Evolutionary conservation across 257 asterid genomes (phyloP).

Genomic region (Solanum tarapatanum): DNA sequence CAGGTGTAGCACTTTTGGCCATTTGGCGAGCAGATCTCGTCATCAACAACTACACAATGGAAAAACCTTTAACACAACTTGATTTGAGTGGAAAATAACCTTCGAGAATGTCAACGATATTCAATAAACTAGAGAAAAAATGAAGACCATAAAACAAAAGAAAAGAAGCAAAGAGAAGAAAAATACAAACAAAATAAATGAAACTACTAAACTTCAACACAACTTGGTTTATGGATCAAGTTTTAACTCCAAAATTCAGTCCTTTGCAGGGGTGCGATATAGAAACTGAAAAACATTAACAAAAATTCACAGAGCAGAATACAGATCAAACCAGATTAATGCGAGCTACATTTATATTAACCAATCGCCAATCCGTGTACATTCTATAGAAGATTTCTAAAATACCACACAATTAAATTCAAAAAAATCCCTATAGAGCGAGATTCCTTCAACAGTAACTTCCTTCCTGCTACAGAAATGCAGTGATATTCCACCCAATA

Average conservation of each 20-base stretch:
- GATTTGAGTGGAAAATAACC: background rate
- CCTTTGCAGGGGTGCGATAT: background rate
- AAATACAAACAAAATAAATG: too few species aligned
- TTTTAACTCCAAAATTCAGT: background rate
- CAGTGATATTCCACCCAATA: too few species aligned
- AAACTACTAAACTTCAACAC: too few species aligned
- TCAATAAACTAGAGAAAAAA: background rate
- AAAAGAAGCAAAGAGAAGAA: too few species aligned
- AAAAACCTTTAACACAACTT: background rate
- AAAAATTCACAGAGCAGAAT: background rate
- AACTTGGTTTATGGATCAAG: too few species aligned
- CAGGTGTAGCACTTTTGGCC: constrained; percentile 66
- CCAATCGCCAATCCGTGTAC: background rate
- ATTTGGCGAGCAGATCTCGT: constrained; percentile 64
- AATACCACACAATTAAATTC: background rate
- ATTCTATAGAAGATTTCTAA: background rate
- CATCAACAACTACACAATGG: constrained; percentile 60
- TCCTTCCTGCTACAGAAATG: too few species aligned
- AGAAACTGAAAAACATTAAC: background rate
- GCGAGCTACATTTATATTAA: background rate
- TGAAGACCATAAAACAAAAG: too few species aligned
- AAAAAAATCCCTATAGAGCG: background rate
- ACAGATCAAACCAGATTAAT: background rate
- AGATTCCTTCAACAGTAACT: too few species aligned
- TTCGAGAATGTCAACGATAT: background rate